phyloP scores from a whole-genome alignment of 768 basidiomycete species.

The Sporobolomyces pararoseus region DNA sequence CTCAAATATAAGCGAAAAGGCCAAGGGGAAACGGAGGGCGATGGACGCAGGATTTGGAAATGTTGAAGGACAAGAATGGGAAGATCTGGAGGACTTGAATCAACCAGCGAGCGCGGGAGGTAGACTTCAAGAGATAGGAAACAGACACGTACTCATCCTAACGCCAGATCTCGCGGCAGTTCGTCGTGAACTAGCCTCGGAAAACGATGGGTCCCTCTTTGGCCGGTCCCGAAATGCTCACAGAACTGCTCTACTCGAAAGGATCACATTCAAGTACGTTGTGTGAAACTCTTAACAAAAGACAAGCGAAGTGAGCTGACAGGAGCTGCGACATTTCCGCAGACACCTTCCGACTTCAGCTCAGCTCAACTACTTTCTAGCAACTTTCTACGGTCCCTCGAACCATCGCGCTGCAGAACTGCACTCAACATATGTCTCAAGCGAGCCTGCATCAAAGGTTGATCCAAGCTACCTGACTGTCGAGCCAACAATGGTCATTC shows the following conservation, averaged over 20 bases:
- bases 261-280: constrained; percentile 28
- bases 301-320: background rate
- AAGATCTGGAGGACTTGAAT: too few species aligned
- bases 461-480: constrained; percentile 35
- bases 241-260: background rate
- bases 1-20: constrained; percentile 1
- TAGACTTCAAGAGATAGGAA: background rate
- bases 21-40: constrained; percentile 16
- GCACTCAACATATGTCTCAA: background rate
- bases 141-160: constrained; percentile 17
- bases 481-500: constrained; percentile 30
- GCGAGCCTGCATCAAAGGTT: background rate
- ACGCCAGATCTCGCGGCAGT: constrained; percentile 4
- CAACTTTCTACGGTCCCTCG: constrained; percentile 7
- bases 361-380: constrained; percentile 34
- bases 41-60: background rate
- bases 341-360: constrained; percentile 28
- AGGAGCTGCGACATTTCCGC: background rate
- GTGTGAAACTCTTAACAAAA: background rate
- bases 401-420: background rate
- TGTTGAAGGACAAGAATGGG: background rate
- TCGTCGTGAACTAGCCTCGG: constrained; percentile 6
- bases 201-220: constrained; percentile 22
- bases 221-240: background rate
- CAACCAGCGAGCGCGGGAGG: too few species aligned